A percentile compares a stretch with the other conserved stretches of the same genome.
Evolutionary conservation across 495 filamentous ascomycete species (phyloP).

Genomic region (Trichoderma parareesei): DNA sequence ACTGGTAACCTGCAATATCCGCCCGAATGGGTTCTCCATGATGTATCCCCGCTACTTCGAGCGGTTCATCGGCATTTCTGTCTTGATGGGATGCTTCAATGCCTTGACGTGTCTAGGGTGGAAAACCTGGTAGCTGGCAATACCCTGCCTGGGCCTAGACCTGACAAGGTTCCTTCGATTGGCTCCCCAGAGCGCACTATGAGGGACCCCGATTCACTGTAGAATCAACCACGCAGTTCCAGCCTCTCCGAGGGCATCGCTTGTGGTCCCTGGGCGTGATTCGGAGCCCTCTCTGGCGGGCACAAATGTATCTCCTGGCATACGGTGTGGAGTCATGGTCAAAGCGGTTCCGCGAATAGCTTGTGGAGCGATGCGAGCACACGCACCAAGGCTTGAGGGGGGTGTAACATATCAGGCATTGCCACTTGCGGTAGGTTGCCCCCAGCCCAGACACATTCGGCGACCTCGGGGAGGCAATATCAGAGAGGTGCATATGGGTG

Average conservation of each 20-base stretch:
- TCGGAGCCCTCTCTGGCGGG: neutral
- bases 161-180: neutral
- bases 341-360: neutral
- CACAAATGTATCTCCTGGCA: neutral
- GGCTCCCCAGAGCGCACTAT: neutral
- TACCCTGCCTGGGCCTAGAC: neutral
- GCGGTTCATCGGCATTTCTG: no score
- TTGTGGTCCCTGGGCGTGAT: no score
- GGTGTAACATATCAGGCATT: neutral
- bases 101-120: no score
- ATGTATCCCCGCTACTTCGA: no score
- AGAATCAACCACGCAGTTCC: neutral
- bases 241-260: neutral
- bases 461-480: constrained; percentile 3
- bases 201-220: neutral
- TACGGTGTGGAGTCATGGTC: neutral
- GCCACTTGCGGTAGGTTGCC: neutral
- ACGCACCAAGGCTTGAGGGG: neutral
- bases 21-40: no score
- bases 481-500: neutral
- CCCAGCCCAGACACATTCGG: neutral
- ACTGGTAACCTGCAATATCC: no score
- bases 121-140: neutral
- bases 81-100: no score
- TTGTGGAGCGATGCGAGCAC: neutral